Conservation (phyloP, 306 rosid genomes). For the Prunus dulcis region DNA sequence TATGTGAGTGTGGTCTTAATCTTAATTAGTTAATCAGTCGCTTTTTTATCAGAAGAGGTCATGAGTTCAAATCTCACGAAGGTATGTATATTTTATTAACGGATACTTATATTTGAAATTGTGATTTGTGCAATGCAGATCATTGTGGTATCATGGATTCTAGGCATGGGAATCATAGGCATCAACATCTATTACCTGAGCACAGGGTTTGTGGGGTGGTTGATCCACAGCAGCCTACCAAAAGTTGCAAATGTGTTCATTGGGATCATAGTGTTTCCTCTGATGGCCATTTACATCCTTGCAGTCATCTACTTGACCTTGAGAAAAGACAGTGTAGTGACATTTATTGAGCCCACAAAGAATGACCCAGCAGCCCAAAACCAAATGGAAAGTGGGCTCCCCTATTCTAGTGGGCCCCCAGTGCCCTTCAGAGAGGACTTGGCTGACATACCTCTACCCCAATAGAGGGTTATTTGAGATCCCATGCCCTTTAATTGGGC, state of each 20-base stretch:
- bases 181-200: constrained; percentile 79
- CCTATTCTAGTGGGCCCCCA: constrained; percentile 20
- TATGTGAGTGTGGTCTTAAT: constrained; percentile 21
- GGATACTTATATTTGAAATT: neutral
- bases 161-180: constrained; percentile 59
- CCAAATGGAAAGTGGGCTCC: constrained; percentile 48
- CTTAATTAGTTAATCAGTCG: neutral
- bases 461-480: constrained; percentile 8
- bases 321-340: constrained; percentile 60
- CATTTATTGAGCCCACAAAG: constrained; percentile 40
- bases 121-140: constrained; percentile 35
- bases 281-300: constrained; percentile 55
- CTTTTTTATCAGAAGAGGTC: too few species aligned
- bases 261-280: constrained; percentile 72
- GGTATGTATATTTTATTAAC: neutral
- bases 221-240: constrained; percentile 58
- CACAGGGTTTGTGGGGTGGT: constrained; percentile 70
- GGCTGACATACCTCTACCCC: constrained; percentile 48
- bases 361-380: constrained; percentile 41
- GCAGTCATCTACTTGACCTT: constrained; percentile 59
- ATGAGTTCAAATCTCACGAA: neutral
- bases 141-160: constrained; percentile 65
- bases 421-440: constrained; percentile 68
- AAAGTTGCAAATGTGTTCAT: constrained; percentile 61
- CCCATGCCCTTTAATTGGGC: too few species aligned